These are phyloP conservation scores for Fusarium foetens DNA, from an alignment of 2,329 filamentous ascomycete species.

Conservation along the genomic window DNA sequence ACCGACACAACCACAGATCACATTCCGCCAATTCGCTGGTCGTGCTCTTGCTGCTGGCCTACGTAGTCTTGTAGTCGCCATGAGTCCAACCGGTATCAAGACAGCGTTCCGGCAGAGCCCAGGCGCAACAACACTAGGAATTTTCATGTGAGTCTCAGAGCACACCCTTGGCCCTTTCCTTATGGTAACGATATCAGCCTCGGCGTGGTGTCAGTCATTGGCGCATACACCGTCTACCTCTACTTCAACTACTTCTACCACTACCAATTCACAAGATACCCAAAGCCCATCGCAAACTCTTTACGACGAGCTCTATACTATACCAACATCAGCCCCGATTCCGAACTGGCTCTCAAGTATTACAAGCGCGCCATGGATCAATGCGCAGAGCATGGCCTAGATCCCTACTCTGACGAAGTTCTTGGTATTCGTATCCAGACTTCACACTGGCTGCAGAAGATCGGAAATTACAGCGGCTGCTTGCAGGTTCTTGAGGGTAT, in stretches of 20 bases:
- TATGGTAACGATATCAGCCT: slow-evolving; percentile 41
- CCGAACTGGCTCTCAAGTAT: slow-evolving; percentile 81
- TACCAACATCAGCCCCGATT: slow-evolving; percentile 79
- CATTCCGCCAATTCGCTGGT: slow-evolving; percentile 46
- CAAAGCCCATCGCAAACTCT: slow-evolving; percentile 77
- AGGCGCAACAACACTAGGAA: slow-evolving; percentile 43
- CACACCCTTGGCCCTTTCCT: background rate
- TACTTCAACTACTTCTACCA: slow-evolving; percentile 68
- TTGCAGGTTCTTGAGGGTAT: slow-evolving; percentile 84
- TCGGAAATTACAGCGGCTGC: slow-evolving; percentile 74
- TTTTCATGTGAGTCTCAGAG: slow-evolving; percentile 46
- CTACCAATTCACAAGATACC: slow-evolving; percentile 66
- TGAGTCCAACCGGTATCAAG: slow-evolving; percentile 51
- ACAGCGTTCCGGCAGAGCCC: slow-evolving; percentile 50
- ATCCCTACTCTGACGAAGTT: slow-evolving; percentile 91
- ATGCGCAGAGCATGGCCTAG: slow-evolving; percentile 78
- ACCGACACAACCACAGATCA: slow-evolving; percentile 43
- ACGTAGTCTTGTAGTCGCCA: slow-evolving; percentile 48
- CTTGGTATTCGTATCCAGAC: slow-evolving; percentile 89
- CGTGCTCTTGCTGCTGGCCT: slow-evolving; percentile 49
- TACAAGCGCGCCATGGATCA: slow-evolving; percentile 82
- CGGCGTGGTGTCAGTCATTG: slow-evolving; percentile 45
- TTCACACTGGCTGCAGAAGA: slow-evolving; percentile 81
- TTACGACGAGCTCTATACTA: slow-evolving; percentile 89
- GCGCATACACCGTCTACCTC: slow-evolving; percentile 49